Conservation (phyloP, 495 filamentous ascomycete species). For the Amniculicola lignicola region DNA sequence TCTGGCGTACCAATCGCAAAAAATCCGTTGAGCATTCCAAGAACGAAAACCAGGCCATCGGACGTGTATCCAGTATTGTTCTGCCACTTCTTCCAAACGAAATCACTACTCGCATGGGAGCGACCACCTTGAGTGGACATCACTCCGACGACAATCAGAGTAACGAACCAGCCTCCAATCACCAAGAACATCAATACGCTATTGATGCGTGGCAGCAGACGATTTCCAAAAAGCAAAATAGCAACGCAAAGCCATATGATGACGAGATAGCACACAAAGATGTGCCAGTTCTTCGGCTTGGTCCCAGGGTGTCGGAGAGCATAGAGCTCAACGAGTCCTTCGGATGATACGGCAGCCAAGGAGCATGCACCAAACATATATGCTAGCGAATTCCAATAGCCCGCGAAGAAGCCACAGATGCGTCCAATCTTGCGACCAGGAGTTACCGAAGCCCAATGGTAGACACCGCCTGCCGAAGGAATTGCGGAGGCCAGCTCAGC, state of each 20-base stretch:
- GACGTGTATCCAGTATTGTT: constrained; percentile 62
- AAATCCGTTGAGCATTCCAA: constrained; percentile 78
- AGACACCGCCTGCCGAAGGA: constrained; percentile 73
- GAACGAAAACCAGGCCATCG: constrained; percentile 69
- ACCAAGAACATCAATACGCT: constrained; percentile 60
- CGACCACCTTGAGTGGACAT: constrained; percentile 56
- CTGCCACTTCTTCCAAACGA: constrained; percentile 36
- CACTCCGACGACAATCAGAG: constrained; percentile 66
- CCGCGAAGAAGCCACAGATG: constrained; percentile 69
- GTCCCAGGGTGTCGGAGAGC: constrained; percentile 62
- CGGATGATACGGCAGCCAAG: constrained; percentile 61
- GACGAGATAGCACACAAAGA: constrained; percentile 65
- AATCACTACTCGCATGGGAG: constrained; percentile 30
- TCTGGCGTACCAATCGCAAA: constrained; percentile 80
- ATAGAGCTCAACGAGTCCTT: constrained; percentile 68
- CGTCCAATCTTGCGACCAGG: constrained; percentile 65
- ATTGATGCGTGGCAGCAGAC: constrained; percentile 61
- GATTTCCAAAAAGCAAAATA: constrained; percentile 68
- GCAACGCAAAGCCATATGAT: constrained; percentile 62
- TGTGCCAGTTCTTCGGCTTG: constrained; percentile 62
- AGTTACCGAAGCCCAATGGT: constrained; percentile 79
- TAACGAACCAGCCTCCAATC: constrained; percentile 64
- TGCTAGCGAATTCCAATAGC: constrained; percentile 64
- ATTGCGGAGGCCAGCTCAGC: constrained; percentile 72
- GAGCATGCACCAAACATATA: constrained; percentile 67